A percentile compares a stretch with the other conserved stretches of the same genome.
These are phyloP conservation scores for Cyclostephanos invisitatus DNA, from an alignment of 108 stramenopile genomes.

Conservation along the genomic window DNA sequence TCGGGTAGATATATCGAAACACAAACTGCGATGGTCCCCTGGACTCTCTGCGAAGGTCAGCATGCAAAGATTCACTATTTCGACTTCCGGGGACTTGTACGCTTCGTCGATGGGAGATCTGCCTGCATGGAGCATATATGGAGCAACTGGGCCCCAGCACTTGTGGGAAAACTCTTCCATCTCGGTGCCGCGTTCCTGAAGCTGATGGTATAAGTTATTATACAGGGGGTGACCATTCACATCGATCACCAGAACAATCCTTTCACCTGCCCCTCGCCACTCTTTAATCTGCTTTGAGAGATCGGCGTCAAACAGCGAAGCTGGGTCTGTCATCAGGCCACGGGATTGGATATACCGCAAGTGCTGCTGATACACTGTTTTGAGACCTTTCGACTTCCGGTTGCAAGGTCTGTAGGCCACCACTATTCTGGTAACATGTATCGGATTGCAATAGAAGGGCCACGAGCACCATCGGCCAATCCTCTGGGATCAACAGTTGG, in stretches of 20 bases:
- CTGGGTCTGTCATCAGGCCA: background rate
- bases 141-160: too few species aligned
- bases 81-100: too few species aligned
- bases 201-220: too few species aligned
- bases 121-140: too few species aligned
- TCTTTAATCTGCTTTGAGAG: background rate
- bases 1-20: too few species aligned
- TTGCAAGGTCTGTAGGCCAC: background rate
- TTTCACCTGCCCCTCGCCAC: background rate
- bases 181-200: too few species aligned
- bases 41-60: too few species aligned
- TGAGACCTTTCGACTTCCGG: background rate
- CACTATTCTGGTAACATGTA: background rate
- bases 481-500: background rate
- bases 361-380: constrained; percentile 1
- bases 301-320: background rate
- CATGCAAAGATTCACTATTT: too few species aligned
- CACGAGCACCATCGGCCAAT: background rate
- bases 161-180: too few species aligned
- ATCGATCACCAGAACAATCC: background rate
- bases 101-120: too few species aligned
- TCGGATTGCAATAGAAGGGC: background rate
- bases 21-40: too few species aligned
- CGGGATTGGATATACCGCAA: background rate
- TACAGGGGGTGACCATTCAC: background rate